These are phyloP conservation scores for Cardamine resedifolia DNA, from an alignment of 345 rosid genomes.

Conservation along the genomic window DNA sequence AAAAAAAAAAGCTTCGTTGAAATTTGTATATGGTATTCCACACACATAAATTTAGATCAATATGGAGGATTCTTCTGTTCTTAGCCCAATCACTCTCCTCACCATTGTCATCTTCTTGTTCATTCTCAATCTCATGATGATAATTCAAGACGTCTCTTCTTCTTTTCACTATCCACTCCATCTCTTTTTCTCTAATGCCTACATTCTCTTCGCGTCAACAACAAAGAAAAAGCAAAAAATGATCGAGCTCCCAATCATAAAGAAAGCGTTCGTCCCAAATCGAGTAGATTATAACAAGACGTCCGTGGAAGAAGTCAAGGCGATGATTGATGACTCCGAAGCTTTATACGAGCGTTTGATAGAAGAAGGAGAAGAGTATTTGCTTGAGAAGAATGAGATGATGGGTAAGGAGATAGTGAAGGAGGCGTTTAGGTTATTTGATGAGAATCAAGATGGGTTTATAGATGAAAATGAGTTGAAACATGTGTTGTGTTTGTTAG, in stretches of 20 bases:
- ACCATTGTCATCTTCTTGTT: conserved; percentile 28
- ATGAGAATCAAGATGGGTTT: conserved; percentile 63
- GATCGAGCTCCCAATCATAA: background rate
- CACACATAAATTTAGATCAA: conserved; percentile 23
- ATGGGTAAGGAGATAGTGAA: conserved; percentile 43
- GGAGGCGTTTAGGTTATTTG: conserved; percentile 58
- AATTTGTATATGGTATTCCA: conserved; percentile 29
- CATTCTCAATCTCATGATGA: conserved; percentile 31
- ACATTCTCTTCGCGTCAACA: conserved; percentile 11
- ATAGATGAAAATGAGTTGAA: conserved; percentile 59
- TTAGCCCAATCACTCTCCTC: conserved; percentile 36
- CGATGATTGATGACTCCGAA: conserved; percentile 39
- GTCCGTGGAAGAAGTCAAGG: conserved; percentile 38
- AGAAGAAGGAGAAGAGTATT: conserved; percentile 29
- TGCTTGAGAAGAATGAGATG: conserved; percentile 51
- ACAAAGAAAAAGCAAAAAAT: conserved; percentile 11
- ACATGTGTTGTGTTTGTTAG: conserved; percentile 41
- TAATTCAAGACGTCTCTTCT: conserved; percentile 35
- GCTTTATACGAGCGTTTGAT: conserved; percentile 33
- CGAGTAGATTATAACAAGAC: conserved; percentile 15
- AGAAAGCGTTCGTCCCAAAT: background rate
- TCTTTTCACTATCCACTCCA: conserved; percentile 29
- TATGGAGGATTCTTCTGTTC: conserved; percentile 38
- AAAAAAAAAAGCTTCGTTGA: background rate
- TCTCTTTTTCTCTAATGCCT: conserved; percentile 16